Conservation (phyloP, 1,284 basidiomycete genomes). For the Trichosporon inkin region DNA sequence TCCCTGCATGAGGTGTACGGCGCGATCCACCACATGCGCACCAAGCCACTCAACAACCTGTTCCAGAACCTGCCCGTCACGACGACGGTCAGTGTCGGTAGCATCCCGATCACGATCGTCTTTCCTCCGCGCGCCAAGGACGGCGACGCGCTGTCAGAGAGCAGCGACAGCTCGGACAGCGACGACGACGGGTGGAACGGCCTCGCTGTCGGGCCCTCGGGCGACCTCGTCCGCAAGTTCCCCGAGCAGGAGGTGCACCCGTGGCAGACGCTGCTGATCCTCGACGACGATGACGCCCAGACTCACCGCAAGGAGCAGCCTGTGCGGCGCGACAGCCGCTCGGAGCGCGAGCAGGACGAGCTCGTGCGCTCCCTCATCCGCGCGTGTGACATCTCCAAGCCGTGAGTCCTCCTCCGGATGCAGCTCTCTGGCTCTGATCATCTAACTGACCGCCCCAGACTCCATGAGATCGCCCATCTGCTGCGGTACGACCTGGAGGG, state of each 20-base stretch:
- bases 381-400: constrained; percentile 58
- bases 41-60: constrained; percentile 62
- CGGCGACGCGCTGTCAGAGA: constrained; percentile 54
- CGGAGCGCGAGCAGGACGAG: constrained; percentile 52
- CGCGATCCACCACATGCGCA: constrained; percentile 35
- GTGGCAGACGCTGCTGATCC: constrained; percentile 82
- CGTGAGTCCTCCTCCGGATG: constrained; percentile 29
- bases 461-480: constrained; percentile 78
- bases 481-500: constrained; percentile 81
- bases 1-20: constrained; percentile 67
- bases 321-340: constrained; percentile 5
- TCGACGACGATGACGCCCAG: constrained; percentile 47
- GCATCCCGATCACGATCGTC: constrained; percentile 71
- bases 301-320: not conserved
- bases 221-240: constrained; percentile 14
- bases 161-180: constrained; percentile 57
- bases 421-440: not conserved
- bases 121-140: constrained; percentile 62
- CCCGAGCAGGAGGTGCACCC: constrained; percentile 59
- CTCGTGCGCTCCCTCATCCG: constrained; percentile 61
- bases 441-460: constrained; percentile 52
- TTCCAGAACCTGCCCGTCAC: constrained; percentile 56
- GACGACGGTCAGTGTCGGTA: constrained; percentile 68
- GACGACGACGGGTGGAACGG: constrained; percentile 42
- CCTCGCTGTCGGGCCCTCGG: constrained; percentile 14